phyloP scores from a whole-genome alignment of 495 filamentous ascomycete genomes.

The Aspergillus conjunctus region DNA sequence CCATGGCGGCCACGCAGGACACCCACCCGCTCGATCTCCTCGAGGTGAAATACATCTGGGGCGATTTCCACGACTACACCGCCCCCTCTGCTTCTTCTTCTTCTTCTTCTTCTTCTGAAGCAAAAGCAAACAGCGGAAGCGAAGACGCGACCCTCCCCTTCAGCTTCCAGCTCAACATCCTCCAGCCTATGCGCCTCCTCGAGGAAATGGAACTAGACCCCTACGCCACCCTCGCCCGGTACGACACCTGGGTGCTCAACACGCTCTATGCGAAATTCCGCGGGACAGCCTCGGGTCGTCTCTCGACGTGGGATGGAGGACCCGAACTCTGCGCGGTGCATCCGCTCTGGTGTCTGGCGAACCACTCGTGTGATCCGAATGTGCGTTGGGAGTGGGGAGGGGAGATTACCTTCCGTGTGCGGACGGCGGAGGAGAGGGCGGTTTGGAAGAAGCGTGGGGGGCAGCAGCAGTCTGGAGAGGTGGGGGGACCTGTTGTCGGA shows the following conservation, averaged over 20 bases:
- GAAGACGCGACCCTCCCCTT: slow-evolving; percentile 66
- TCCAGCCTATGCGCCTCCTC: slow-evolving; percentile 79
- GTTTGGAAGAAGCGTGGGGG: slow-evolving; percentile 43
- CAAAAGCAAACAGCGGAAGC: slow-evolving; percentile 2
- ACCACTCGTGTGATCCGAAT: slow-evolving; percentile 93
- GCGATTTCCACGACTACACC: slow-evolving; percentile 62
- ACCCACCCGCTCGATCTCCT: slow-evolving; percentile 79
- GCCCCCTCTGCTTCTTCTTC: slow-evolving; percentile 6
- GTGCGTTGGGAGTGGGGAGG: slow-evolving; percentile 93
- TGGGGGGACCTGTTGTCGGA: slow-evolving; percentile 5
- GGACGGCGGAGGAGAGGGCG: slow-evolving; percentile 45
- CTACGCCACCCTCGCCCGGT: slow-evolving; percentile 62
- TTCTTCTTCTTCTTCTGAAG: slow-evolving; percentile 14
- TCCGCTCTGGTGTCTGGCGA: slow-evolving; percentile 77
- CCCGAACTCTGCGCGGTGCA: slow-evolving; percentile 82
- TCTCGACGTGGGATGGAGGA: slow-evolving; percentile 68
- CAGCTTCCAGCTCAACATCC: slow-evolving; percentile 82
- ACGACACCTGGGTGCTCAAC: slow-evolving; percentile 93
- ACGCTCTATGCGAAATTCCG: slow-evolving; percentile 92
- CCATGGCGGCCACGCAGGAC: slow-evolving; percentile 82
- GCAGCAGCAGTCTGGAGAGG: slow-evolving; percentile 1
- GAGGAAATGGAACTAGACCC: slow-evolving; percentile 91
- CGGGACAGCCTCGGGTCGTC: slow-evolving; percentile 82
- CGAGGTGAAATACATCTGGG: slow-evolving; percentile 93
- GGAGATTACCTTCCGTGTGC: slow-evolving; percentile 67